Percentiles rank a stretch among this genome's conserved stretches.
phyloP scores from a whole-genome alignment of 2,329 filamentous ascomycete genomes.

The Acarospora socialis region DNA sequence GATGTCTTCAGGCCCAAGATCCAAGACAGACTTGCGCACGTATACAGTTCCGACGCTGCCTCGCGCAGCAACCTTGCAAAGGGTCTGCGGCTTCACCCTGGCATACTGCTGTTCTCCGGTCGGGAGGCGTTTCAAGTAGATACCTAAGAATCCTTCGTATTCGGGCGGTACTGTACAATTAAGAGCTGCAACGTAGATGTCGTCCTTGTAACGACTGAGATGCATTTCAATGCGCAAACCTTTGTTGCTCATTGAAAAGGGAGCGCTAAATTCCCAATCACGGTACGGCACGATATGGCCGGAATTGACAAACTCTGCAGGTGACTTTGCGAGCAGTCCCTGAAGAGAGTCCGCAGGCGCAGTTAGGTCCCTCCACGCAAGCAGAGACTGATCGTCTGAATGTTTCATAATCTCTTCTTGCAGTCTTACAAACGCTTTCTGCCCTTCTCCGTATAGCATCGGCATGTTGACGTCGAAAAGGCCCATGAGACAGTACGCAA shows the following conservation, averaged over 20 bases:
- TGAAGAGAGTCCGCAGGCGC: too few species aligned
- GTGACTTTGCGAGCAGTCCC: conserved; percentile 5
- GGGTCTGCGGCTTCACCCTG: too few species aligned
- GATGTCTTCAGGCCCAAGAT: too few species aligned
- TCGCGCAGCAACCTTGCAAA: too few species aligned
- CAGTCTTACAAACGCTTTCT: conserved; percentile 15
- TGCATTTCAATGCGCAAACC: conserved; percentile 5
- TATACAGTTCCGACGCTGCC: too few species aligned
- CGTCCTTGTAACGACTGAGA: too few species aligned
- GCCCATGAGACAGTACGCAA: conserved; percentile 24
- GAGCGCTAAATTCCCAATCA: neutral
- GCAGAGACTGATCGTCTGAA: conserved; percentile 24
- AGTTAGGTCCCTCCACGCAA: conserved; percentile 21
- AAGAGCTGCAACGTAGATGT: too few species aligned
- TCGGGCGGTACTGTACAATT: too few species aligned
- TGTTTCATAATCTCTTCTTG: conserved; percentile 23
- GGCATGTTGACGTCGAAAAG: conserved; percentile 25
- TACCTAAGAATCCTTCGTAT: too few species aligned
- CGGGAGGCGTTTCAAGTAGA: too few species aligned
- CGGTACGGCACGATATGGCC: neutral
- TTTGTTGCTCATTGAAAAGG: conserved; percentile 5
- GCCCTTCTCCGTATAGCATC: conserved; percentile 24
- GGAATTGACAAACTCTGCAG: conserved; percentile 2
- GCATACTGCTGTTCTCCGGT: too few species aligned
- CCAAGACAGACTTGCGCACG: too few species aligned